Evolutionary conservation across 2,329 filamentous ascomycete genomes (phyloP).

Genomic region (Colletotrichum eremochloae): DNA sequence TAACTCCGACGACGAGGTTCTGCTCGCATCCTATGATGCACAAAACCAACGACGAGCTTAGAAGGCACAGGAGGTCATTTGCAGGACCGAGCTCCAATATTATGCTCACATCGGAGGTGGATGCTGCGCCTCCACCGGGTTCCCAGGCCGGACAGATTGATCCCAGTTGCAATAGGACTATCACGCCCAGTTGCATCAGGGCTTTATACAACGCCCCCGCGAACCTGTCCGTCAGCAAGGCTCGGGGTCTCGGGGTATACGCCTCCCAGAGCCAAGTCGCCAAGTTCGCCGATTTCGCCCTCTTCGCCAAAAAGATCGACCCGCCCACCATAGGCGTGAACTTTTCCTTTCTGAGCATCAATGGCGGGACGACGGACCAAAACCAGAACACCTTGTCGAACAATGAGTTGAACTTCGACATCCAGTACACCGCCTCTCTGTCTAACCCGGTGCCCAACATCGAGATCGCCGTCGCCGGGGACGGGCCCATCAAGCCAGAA

Average conservation of each 20-base stretch:
- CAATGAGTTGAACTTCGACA: conserved; percentile 55
- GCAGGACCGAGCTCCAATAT: neutral
- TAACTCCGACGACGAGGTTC: conserved; percentile 61
- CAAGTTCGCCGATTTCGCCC: conserved; percentile 65
- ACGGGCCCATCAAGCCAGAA: conserved; percentile 43
- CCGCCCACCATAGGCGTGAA: conserved; percentile 64
- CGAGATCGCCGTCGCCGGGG: conserved; percentile 51
- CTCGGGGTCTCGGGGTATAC: conserved; percentile 29
- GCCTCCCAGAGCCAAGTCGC: conserved; percentile 63
- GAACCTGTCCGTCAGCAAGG: conserved; percentile 53
- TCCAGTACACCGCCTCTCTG: conserved; percentile 53
- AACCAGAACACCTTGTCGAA: conserved; percentile 56
- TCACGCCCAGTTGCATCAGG: conserved; percentile 60
- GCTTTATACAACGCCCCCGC: conserved; percentile 59
- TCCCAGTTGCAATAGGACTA: conserved; percentile 52
- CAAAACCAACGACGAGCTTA: conserved; percentile 39
- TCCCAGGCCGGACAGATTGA: conserved; percentile 20
- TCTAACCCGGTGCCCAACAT: conserved; percentile 52
- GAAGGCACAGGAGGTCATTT: conserved; percentile 16
- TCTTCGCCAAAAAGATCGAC: conserved; percentile 68
- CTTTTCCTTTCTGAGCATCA: conserved; percentile 70
- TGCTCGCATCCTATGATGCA: conserved; percentile 46
- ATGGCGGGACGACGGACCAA: conserved; percentile 59
- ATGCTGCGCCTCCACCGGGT: neutral
- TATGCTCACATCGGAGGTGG: neutral